Evolutionary conservation across 176 grass and related monocot genomes (phyloP), one percentile per base, ranked within the genome.

Genomic region (Oryza rufipogon): DNA sequence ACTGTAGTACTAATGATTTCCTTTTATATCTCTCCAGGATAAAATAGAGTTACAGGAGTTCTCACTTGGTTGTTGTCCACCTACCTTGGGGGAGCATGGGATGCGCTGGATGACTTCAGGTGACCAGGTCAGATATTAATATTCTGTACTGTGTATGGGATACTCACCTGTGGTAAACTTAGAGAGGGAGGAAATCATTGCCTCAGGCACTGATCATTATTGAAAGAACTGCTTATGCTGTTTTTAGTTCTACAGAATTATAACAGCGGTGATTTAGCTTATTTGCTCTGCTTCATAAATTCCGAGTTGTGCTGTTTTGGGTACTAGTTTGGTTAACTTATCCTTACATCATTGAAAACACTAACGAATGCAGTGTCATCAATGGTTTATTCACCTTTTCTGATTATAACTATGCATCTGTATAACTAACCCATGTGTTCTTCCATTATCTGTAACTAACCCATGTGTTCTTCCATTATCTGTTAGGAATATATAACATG

Each of bases 21-120:
- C 1, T 87, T 56, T 88, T 23, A 47, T 86, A 77, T 46, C 81
- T 46, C 75, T 23, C 73, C 79, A 99, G 93, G 96, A 99, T 81
- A 99, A 86, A 87, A 91, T 99, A 89, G 96, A 99, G 86, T 76
- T 99, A 81, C 96, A 94, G 71, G 93, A 99, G 33, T 92, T 99
- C 28, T 94, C 86, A 44, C 91, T 99, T 34, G 93, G 96, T 73
- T 89, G 81, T 36, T 94, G 93, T 64, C 91, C 96, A 80, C 93
- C 96, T 85, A 91, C 67, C 79, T 85, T 99, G 80, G 96, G 96
- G 79, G 78, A 88, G 42, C 86, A 90, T 49, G 96, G 96, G 2
- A 85, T 90, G 60, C 93, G 89, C 67, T 99, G 96, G 96, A 88
- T 94, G 79, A 89, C 93, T 88, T 90, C 81, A 76, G 88, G 88